Evolutionary conservation across 768 basidiomycete species (phyloP).

Genomic region (Harrya chromipes): DNA sequence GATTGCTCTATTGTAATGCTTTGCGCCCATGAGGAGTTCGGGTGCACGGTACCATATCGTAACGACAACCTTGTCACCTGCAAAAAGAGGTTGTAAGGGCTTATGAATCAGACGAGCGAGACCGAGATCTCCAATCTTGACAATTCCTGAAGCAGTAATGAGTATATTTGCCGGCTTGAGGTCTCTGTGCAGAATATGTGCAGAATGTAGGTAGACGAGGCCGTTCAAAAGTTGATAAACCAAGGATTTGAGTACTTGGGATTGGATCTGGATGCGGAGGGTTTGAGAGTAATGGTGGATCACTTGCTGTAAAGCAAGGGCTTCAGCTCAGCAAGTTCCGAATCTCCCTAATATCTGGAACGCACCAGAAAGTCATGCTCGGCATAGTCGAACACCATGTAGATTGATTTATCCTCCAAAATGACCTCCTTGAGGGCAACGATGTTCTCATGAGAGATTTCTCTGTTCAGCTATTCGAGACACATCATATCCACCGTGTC

Average conservation of each 20-base stretch:
- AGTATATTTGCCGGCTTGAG: conserved; percentile 99
- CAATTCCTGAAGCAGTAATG: conserved; percentile 81
- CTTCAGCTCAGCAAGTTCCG: neutral
- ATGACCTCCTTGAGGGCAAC: conserved; percentile 93
- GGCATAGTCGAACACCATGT: conserved; percentile 99
- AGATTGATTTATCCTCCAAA: conserved; percentile 96
- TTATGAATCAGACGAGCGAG: conserved; percentile 89
- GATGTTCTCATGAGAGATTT: conserved; percentile 88
- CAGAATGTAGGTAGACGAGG: conserved; percentile 89
- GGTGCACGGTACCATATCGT: conserved; percentile 99
- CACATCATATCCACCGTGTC: conserved; percentile 10
- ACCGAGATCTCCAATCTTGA: conserved; percentile 98
- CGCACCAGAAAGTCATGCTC: conserved; percentile 96
- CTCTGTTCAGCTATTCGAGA: conserved; percentile 69
- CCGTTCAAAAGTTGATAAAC: conserved; percentile 94
- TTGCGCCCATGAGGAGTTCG: conserved; percentile 92
- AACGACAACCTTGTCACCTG: conserved; percentile 97
- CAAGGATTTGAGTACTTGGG: conserved; percentile 85
- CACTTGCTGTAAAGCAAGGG: conserved; percentile 67
- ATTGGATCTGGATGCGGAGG: conserved; percentile 70
- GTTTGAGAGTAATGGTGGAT: conserved; percentile 97
- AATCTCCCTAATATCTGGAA: conserved; percentile 1
- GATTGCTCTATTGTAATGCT: conserved; percentile 96
- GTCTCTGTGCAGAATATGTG: conserved; percentile 94
- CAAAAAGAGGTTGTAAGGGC: conserved; percentile 87